Evolutionary conservation across 345 rosid genomes (phyloP).

Genomic region (Euphorbia peplus): DNA sequence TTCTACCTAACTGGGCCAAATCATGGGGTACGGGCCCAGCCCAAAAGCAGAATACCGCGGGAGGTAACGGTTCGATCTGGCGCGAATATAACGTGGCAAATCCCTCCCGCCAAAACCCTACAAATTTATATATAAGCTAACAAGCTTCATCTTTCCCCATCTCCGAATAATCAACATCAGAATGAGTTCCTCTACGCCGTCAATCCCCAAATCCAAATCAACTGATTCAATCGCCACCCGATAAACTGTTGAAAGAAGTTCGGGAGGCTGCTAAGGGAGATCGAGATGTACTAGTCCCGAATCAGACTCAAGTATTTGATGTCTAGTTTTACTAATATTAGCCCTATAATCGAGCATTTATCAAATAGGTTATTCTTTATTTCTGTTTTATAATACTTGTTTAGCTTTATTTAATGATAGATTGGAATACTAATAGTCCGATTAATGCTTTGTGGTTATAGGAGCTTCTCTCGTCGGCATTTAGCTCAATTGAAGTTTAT

Average conservation of each 20-base stretch:
- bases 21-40: not conserved
- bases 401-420: not conserved
- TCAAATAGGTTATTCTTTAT: constrained; percentile 65
- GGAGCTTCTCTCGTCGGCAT: constrained; percentile 73
- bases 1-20: no score
- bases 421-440: not conserved
- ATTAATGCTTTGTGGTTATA: constrained; percentile 22
- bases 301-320: constrained; percentile 43
- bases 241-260: constrained; percentile 20
- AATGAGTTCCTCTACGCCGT: constrained; percentile 3
- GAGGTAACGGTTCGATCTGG: constrained; percentile 18
- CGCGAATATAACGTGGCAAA: constrained; percentile 19
- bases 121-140: not conserved
- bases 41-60: constrained; percentile 15
- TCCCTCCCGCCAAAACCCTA: constrained; percentile 18
- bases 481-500: constrained; percentile 74
- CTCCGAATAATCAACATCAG: not conserved
- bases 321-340: constrained; percentile 51
- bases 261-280: constrained; percentile 15
- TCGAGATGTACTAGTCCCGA: no score
- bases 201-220: constrained; percentile 20
- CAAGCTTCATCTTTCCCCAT: not conserved
- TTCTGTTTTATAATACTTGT: no score
- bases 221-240: constrained; percentile 23
- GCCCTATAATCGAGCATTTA: constrained; percentile 52